Percentiles rank a stretch among this genome's conserved stretches.
These are phyloP conservation scores for Fusarium continuum DNA, from an alignment of 2,329 filamentous ascomycete genomes.

Conservation along the genomic window DNA sequence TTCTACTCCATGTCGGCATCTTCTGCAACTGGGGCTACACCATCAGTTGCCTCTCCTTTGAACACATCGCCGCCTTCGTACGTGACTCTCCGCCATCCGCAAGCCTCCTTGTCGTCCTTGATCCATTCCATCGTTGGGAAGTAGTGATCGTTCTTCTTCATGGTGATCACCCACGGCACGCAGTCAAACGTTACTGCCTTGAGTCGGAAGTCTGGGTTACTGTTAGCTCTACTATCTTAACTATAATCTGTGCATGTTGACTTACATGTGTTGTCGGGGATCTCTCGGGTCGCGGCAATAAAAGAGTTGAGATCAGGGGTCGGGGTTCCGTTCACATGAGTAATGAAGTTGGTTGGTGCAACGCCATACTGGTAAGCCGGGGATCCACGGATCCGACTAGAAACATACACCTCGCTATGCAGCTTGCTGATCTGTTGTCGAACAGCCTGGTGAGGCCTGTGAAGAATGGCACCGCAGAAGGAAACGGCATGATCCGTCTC, in stretches of 20 bases:
- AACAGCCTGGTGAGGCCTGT: constrained; percentile 94
- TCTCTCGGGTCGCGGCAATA: constrained; percentile 81
- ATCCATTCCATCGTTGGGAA: constrained; percentile 77
- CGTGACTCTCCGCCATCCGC: constrained; percentile 70
- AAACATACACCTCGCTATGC: constrained; percentile 96
- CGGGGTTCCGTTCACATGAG: constrained; percentile 88
- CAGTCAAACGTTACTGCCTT: constrained; percentile 99
- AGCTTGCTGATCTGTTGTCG: constrained; percentile 97
- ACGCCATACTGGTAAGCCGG: constrained; percentile 91
- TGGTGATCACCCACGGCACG: constrained; percentile 98
- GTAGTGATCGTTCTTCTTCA: constrained; percentile 99
- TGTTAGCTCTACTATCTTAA: constrained; percentile 21
- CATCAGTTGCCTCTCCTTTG: constrained; percentile 63
- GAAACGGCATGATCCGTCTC: constrained; percentile 92
- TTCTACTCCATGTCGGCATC: constrained; percentile 56
- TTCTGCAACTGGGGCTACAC: constrained; percentile 54
- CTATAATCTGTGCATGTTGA: constrained; percentile 7
- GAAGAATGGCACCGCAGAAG: constrained; percentile 94
- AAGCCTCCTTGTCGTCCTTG: constrained; percentile 67
- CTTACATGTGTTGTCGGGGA: constrained; percentile 92
- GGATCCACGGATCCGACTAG: constrained; percentile 82
- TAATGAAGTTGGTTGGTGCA: constrained; percentile 96
- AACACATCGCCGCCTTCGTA: constrained; percentile 66
- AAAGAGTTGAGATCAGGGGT: constrained; percentile 87
- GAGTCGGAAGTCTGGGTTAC: constrained; percentile 82